Conservation (phyloP, 2,329 filamentous ascomycete genomes). For the Alternaria tenuissima region DNA sequence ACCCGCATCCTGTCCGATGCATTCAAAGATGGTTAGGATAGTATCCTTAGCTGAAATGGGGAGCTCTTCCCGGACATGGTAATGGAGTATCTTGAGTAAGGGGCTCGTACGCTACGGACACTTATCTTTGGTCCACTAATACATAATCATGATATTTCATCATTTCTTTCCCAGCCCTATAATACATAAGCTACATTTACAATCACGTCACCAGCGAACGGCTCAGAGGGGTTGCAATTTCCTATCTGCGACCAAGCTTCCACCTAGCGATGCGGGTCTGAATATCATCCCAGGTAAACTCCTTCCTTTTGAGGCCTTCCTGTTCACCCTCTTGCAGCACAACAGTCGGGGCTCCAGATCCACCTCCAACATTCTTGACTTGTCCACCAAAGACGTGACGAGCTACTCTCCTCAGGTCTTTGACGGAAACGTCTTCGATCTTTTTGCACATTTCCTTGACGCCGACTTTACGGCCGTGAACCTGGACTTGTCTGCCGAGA, state of each 20-base stretch:
- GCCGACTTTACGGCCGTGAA: slow-evolving; percentile 91
- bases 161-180: not conserved
- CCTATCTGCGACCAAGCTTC: slow-evolving; percentile 74
- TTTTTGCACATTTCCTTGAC: slow-evolving; percentile 90
- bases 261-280: slow-evolving; percentile 85
- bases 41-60: not conserved
- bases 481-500: slow-evolving; percentile 91
- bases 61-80: not conserved
- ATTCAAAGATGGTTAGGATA: not conserved
- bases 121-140: not conserved
- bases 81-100: not conserved
- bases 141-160: not conserved
- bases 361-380: slow-evolving; percentile 76
- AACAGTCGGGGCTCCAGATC: slow-evolving; percentile 90
- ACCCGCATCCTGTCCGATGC: not conserved
- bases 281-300: slow-evolving; percentile 86
- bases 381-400: slow-evolving; percentile 77
- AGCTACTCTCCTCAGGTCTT: slow-evolving; percentile 84
- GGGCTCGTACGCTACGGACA: not conserved
- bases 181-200: not conserved
- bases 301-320: slow-evolving; percentile 70
- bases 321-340: slow-evolving; percentile 91
- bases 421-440: slow-evolving; percentile 82
- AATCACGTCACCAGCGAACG: not conserved
- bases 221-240: not conserved